Evolutionary conservation across 2,329 filamentous ascomycete genomes (phyloP), one percentile per base, ranked within the genome.

Genomic region (Dactylonectria macrodidyma): DNA sequence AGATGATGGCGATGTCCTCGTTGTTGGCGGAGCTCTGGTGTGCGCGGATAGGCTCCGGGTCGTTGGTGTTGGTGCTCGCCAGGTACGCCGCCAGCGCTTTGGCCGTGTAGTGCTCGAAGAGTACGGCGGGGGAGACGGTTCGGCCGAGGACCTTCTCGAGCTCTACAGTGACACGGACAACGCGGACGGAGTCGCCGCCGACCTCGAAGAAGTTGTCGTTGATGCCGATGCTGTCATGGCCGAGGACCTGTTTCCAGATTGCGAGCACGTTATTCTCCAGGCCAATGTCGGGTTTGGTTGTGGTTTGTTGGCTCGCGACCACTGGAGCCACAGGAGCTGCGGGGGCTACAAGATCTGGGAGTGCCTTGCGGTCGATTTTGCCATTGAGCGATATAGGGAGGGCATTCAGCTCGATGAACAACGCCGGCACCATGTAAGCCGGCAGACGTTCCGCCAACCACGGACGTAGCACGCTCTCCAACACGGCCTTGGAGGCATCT

Each of bases 141-240:
- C 11, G 9, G 3, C 22, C 19, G 9, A 50, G 5, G 10, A 14
- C 22, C 22, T 26, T 50, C 47, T 50, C 47, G 5, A 50, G 47
- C 12, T 24, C 47, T 26, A 12, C 47, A 16, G 12, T 9, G 3
- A 50, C 22, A 4, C 22, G 47, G 10, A 50, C 11, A 12, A 50
- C 22, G 47, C 47, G 47, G 22, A 50, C 12, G 3, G 47, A 50
- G 22, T 50, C 47, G 47, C 47, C 47, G 11, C 47, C 47, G 47
- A 50, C 11, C 19, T 50, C 22, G 24, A 50, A 50, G 47, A 50
- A 50, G 47, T 50, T 50, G 11, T 50, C 47, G 7, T 50, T 24
- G 22, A 50, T 26, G 3, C 47, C 5, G 22, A 50, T 26, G 47
- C 10, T 24, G 47, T 14, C 22, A 11, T 50, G 47, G 9, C 47